phyloP scores from a whole-genome alignment of 2,329 filamentous ascomycete genomes.

The Stagonosporopsis vannaccii region DNA sequence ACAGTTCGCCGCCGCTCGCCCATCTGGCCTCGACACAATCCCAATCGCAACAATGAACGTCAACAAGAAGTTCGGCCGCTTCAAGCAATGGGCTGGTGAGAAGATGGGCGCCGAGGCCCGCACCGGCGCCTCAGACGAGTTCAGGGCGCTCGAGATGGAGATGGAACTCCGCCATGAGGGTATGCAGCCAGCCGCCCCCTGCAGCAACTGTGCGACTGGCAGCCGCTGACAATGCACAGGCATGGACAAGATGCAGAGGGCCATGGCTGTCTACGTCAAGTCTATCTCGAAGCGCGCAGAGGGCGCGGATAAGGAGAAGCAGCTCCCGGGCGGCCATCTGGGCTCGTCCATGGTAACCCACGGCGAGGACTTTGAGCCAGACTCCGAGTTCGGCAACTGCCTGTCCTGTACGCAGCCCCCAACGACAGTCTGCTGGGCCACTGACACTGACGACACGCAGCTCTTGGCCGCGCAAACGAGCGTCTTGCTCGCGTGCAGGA shows the following conservation, averaged over 20 bases:
- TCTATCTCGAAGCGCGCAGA: constrained; percentile 85
- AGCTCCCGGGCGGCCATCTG: constrained; percentile 77
- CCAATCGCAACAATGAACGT: constrained; percentile 60
- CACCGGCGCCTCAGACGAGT: constrained; percentile 86
- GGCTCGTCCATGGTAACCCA: constrained; percentile 87
- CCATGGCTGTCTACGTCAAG: constrained; percentile 86
- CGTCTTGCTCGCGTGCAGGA: constrained; percentile 86
- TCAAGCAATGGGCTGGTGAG: constrained; percentile 98
- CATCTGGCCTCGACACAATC: constrained; percentile 13
- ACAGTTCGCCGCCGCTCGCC: constrained; percentile 25
- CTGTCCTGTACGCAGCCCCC: constrained; percentile 66
- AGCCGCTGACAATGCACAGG: constrained; percentile 60
- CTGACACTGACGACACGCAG: constrained; percentile 51
- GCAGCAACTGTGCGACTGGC: constrained; percentile 2
- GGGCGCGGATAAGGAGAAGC: constrained; percentile 87
- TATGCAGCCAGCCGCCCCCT: constrained; percentile 50
- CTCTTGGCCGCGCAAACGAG: constrained; percentile 86
- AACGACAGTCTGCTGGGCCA: background rate
- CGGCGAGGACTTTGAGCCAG: constrained; percentile 88
- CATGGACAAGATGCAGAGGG: constrained; percentile 87
- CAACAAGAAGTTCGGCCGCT: constrained; percentile 90
- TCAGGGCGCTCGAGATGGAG: constrained; percentile 87
- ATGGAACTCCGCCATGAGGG: constrained; percentile 90
- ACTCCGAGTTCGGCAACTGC: constrained; percentile 91
- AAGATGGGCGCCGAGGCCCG: constrained; percentile 93